Evolutionary conservation across 345 rosid genomes (phyloP).

Genomic region (Viola odorata): DNA sequence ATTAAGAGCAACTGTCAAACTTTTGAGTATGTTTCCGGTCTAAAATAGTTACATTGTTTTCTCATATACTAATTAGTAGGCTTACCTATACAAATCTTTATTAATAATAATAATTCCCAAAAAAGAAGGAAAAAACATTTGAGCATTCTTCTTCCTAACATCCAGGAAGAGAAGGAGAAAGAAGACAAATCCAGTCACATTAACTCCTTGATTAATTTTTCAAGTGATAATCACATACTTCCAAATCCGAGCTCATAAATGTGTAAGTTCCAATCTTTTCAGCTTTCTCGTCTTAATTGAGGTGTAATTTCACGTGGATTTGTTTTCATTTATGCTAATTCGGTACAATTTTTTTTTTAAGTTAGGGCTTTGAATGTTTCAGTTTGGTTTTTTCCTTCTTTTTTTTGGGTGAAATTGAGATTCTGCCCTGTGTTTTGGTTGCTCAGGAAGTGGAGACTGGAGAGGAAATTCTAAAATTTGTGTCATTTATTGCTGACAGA

Average conservation of each 20-base stretch:
- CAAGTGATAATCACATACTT: not conserved
- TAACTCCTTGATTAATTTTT: no score
- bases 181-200: no score
- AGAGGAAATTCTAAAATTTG: slow-evolving; percentile 5
- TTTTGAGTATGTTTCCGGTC: no score
- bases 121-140: not conserved
- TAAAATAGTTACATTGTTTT: no score
- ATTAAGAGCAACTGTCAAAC: no score
- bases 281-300: not conserved
- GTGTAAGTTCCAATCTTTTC: not conserved
- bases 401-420: not conserved
- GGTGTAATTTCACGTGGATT: not conserved
- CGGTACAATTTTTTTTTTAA: not conserved
- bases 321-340: not conserved
- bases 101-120: not conserved
- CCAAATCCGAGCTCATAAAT: not conserved
- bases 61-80: no score
- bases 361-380: slow-evolving; percentile 8
- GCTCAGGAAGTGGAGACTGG: slow-evolving; percentile 13
- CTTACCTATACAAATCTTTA: not conserved
- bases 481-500: slow-evolving; percentile 1
- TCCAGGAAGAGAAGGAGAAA: not conserved
- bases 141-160: not conserved
- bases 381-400: not conserved
- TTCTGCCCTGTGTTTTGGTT: slow-evolving; percentile 12